Evolutionary conservation across 306 rosid genomes (phyloP).

Genomic region (Rosa chinensis): DNA sequence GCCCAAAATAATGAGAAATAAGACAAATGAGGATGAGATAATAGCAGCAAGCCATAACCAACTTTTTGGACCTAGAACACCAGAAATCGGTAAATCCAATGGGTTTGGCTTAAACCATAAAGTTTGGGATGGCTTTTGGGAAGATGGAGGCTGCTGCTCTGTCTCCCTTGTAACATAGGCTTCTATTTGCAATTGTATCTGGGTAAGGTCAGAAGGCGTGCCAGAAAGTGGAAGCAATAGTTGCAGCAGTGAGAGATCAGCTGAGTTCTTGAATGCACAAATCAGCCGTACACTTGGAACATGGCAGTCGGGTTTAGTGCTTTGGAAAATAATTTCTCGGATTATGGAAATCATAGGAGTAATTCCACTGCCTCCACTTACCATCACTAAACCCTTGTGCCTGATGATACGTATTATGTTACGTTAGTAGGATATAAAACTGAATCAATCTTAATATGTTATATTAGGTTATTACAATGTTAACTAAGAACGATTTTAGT

Average conservation of each 20-base stretch:
- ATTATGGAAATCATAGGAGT: constrained; percentile 64
- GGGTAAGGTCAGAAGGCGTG: constrained; percentile 13
- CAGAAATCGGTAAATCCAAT: constrained; percentile 34
- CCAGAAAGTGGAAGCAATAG: constrained; percentile 43
- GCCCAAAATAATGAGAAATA: constrained; percentile 45
- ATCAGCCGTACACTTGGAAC: constrained; percentile 35
- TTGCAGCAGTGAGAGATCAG: constrained; percentile 44
- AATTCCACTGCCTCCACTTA: constrained; percentile 70
- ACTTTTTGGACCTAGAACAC: constrained; percentile 35
- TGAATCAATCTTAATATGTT: neutral
- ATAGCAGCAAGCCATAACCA: constrained; percentile 45
- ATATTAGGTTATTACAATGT: too few relatives aligned
- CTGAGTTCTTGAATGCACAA: constrained; percentile 51
- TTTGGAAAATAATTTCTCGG: constrained; percentile 53
- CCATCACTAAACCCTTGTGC: constrained; percentile 44
- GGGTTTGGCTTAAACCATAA: constrained; percentile 36
- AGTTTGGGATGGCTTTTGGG: constrained; percentile 25
- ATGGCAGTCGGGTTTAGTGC: constrained; percentile 28
- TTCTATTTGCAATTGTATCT: constrained; percentile 25
- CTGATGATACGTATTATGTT: constrained; percentile 11
- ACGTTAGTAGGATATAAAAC: neutral
- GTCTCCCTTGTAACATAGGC: constrained; percentile 46
- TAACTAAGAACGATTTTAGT: too few relatives aligned
- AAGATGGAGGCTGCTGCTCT: neutral
- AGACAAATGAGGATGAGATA: constrained; percentile 38